phyloP scores from a whole-genome alignment of 148 eudicot genomes.

The Rhododendron vialii region DNA sequence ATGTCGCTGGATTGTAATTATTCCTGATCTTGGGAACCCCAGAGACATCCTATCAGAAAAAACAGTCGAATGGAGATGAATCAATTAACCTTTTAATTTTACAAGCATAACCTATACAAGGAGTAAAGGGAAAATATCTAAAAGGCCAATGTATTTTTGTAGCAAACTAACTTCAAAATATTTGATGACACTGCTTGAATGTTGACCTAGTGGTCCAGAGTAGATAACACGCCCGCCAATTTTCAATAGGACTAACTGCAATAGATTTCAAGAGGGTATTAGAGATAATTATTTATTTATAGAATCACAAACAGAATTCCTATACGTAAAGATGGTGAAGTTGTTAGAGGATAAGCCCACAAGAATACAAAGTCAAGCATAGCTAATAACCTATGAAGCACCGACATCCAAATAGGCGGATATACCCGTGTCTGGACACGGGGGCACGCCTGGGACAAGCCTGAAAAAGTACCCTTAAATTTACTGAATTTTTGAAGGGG shows the following conservation, averaged over 20 bases:
- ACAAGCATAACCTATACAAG: background rate
- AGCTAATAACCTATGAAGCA: background rate
- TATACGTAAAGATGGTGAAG: background rate
- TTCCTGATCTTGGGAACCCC: constrained; percentile 64
- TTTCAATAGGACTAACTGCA: constrained; percentile 73
- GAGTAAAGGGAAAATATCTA: background rate
- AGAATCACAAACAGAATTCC: background rate
- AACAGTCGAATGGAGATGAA: background rate
- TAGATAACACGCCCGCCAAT: constrained; percentile 65
- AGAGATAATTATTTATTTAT: background rate
- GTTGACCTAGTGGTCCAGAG: constrained; percentile 69
- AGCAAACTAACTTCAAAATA: constrained; percentile 63
- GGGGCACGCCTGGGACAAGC: background rate
- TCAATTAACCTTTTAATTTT: background rate
- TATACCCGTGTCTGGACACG: background rate
- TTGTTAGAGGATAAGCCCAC: background rate
- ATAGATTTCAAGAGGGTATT: background rate
- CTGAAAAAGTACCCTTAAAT: background rate
- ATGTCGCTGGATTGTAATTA: constrained; percentile 85
- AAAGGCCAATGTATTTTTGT: background rate
- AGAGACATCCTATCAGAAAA: constrained; percentile 36
- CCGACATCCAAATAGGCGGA: background rate
- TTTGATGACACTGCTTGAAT: constrained; percentile 51
- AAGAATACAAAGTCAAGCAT: background rate
- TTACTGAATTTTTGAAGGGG: background rate